Evolutionary conservation across 495 filamentous ascomycete genomes (phyloP).

Genomic region (Aspergillus biplanus): DNA sequence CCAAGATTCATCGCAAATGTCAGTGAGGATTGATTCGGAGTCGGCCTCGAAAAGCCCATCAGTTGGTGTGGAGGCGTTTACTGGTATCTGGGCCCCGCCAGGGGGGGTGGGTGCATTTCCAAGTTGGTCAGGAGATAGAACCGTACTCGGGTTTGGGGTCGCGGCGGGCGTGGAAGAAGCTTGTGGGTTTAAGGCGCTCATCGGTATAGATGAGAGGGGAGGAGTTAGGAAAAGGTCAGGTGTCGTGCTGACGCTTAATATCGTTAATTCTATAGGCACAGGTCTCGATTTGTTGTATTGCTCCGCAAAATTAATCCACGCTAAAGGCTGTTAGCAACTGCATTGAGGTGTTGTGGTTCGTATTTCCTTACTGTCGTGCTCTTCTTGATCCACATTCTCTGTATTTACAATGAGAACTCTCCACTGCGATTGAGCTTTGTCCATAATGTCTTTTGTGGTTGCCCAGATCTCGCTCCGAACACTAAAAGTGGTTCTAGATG

Average conservation of each 20-base stretch:
- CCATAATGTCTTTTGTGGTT: conserved; percentile 76
- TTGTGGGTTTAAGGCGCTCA: conserved; percentile 37
- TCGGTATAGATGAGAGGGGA: conserved; percentile 35
- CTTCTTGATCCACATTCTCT: conserved; percentile 72
- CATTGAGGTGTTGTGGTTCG: not conserved
- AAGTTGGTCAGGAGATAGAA: conserved; percentile 50
- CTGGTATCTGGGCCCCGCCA: conserved; percentile 27
- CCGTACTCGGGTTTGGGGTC: conserved; percentile 51
- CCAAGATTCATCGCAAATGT: conserved; percentile 82
- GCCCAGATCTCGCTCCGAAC: conserved; percentile 83
- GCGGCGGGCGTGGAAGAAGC: conserved; percentile 45
- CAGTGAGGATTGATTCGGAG: conserved; percentile 72
- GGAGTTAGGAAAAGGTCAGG: conserved; percentile 64
- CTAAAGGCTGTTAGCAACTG: conserved; percentile 30
- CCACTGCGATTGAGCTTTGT: conserved; percentile 73
- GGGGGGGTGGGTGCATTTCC: conserved; percentile 42
- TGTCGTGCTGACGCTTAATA: conserved; percentile 67
- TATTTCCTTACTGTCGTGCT: conserved; percentile 59
- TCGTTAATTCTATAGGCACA: conserved; percentile 54
- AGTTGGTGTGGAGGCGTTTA: conserved; percentile 60
- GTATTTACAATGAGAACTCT: conserved; percentile 76
- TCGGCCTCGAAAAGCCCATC: conserved; percentile 62
- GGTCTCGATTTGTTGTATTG: conserved; percentile 51
- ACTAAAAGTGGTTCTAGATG: conserved; percentile 60
- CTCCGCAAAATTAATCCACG: conserved; percentile 49